Base-by-base conservation (phyloP, 2,329 filamentous ascomycete genomes). In the Aureobasidium mangrovei region DNA sequence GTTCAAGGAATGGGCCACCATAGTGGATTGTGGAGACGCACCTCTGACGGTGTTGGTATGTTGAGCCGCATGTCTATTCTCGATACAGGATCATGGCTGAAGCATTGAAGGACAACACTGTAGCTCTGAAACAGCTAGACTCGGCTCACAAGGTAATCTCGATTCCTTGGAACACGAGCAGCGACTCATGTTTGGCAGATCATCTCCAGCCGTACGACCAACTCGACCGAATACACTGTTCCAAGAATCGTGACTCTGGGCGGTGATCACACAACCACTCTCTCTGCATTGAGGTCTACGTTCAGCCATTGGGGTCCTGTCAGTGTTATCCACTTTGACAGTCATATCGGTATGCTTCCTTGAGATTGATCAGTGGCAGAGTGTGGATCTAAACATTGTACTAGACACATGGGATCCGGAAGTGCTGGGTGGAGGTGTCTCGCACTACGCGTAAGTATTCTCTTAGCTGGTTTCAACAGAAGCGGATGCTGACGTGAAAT, bases 301-400 rank as follows among this genome's bases (percentile, higher is more conserved):
- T 64, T 72, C 59, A 57, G 71, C 3, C 70, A 72, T 49, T 83
- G 77, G 76, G 79, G 77, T 0, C 63, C 70, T 10, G 74, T 80
- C 2, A 78, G 75, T 57, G 77, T 80, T 4, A 78, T 80, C n/a
- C 77, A 80, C 63, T 80, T 81, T 59, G 77, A 80, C 60, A 75
- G 72, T 42, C 77, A 78, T 60, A 64, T 78, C 56, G 74, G 68
- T 68, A 60, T 56, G 62, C 8, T 6, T 39, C 1, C 5, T 48
- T 39, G 38, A 32, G 32, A 41, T 24, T 4, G 12, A 33, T 54
- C 40, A 31, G 9, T 29, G 4, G 29, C 4, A 18, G 18, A 18
- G 18, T 18, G 2, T 8, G 2, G 3, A 26, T 48, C 27, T 31
- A 12, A 12, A 35, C 32, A 7, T 35, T 36, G 8, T 40, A 26